Conservation (phyloP, 164 flowering plant species). For the Sedum album region DNA sequence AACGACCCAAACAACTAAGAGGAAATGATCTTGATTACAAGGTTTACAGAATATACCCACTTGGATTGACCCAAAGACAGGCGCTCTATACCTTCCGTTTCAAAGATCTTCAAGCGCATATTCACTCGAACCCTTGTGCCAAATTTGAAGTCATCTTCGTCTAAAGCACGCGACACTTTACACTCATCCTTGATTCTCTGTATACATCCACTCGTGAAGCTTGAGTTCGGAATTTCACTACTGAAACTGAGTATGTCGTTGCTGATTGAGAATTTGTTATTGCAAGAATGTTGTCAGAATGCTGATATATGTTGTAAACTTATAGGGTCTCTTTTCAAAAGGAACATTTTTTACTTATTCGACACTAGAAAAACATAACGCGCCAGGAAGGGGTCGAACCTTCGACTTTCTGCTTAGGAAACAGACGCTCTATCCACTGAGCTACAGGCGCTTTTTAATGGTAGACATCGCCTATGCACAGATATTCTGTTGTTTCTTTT, state of each 20-base stretch:
- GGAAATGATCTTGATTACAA: constrained; percentile 56
- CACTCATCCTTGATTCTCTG: not conserved
- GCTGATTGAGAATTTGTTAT: no score
- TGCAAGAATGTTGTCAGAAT: no score
- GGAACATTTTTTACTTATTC: no score
- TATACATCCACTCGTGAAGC: not conserved
- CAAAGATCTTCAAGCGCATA: constrained; percentile 38
- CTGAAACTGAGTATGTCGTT: no score
- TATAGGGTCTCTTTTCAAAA: no score
- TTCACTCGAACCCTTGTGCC: constrained; percentile 70
- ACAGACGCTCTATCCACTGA: constrained; percentile 99
- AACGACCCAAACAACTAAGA: constrained; percentile 69
- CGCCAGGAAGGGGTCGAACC: constrained; percentile 74
- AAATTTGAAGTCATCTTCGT: constrained; percentile 90
- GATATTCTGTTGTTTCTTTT: no score
- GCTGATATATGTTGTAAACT: no score
- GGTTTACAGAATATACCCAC: constrained; percentile 72
- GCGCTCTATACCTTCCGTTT: constrained; percentile 74
- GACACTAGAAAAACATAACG: no score
- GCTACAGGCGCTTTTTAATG: constrained; percentile 96
- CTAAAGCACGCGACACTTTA: constrained; percentile 14
- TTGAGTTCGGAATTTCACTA: no score
- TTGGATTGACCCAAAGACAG: constrained; percentile 83
- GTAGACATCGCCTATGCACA: no score
- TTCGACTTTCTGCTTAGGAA: constrained; percentile 98